A percentile compares a stretch with the other conserved stretches of the same genome.
phyloP scores from a whole-genome alignment of 345 rosid species.

The Diplotaxis tenuifolia region DNA sequence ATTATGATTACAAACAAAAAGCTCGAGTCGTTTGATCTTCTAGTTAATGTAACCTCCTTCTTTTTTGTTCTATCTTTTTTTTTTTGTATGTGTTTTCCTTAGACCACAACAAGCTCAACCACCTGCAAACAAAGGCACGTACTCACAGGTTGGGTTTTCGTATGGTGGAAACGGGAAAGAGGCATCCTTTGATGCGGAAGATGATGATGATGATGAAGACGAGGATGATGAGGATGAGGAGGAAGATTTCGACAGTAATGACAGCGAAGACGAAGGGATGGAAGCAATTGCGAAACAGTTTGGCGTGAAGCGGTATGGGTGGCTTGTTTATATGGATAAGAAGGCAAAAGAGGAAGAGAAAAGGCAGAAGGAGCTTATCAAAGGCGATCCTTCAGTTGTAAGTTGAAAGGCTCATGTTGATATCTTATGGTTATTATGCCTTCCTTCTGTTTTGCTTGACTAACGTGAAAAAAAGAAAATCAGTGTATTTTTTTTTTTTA shows the following conservation, averaged over 20 bases:
- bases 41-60: neutral
- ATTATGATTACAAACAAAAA: neutral
- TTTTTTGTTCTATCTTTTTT: neutral
- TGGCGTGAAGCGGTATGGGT: conserved; percentile 90
- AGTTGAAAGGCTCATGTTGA: conserved; percentile 40
- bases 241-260: conserved; percentile 90
- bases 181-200: conserved; percentile 53
- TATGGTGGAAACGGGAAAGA: conserved; percentile 67
- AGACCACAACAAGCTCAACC: conserved; percentile 64
- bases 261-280: conserved; percentile 93
- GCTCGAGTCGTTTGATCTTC: neutral
- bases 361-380: conserved; percentile 89
- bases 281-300: conserved; percentile 87
- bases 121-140: conserved; percentile 70
- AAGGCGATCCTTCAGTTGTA: conserved; percentile 97
- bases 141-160: conserved; percentile 93
- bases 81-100: conserved; percentile 14
- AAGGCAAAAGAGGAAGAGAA: conserved; percentile 91
- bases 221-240: conserved; percentile 73
- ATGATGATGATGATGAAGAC: conserved; percentile 63
- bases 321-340: conserved; percentile 98
- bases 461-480: neutral
- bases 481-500: neutral
- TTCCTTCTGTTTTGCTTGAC: neutral
- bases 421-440: conserved; percentile 2